phyloP scores from a whole-genome alignment of 1,284 basidiomycete genomes.

The Heterobasidion occidentale region DNA sequence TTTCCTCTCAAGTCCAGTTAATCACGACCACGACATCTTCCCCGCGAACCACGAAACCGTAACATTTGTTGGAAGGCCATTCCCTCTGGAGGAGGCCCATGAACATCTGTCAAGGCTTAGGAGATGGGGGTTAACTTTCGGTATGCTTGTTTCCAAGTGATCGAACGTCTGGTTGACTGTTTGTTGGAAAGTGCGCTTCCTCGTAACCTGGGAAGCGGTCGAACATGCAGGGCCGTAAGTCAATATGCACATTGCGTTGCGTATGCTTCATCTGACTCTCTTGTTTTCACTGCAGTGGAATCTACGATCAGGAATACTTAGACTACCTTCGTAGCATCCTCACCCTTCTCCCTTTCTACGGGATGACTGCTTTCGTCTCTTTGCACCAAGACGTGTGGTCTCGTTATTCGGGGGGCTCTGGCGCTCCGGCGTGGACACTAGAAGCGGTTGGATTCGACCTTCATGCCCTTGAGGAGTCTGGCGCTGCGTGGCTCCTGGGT shows the following conservation, averaged over 20 bases:
- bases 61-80: slow-evolving; percentile 79
- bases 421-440: slow-evolving; percentile 89
- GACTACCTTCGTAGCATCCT: slow-evolving; percentile 72
- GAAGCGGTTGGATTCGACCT: slow-evolving; percentile 77
- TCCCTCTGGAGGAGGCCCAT: slow-evolving; percentile 76
- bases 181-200: slow-evolving; percentile 59
- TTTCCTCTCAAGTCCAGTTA: slow-evolving; percentile 39
- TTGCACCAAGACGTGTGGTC: slow-evolving; percentile 96
- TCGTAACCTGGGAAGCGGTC: slow-evolving; percentile 95
- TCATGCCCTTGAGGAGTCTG: slow-evolving; percentile 65
- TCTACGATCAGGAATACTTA: slow-evolving; percentile 82
- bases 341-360: slow-evolving; percentile 72
- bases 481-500: slow-evolving; percentile 79
- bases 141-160: slow-evolving; percentile 33
- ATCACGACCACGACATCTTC: slow-evolving; percentile 56
- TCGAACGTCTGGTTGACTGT: background rate
- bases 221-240: slow-evolving; percentile 85
- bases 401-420: slow-evolving; percentile 87
- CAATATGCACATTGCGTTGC: background rate
- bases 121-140: slow-evolving; percentile 82
- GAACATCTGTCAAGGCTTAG: slow-evolving; percentile 75
- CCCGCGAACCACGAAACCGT: slow-evolving; percentile 53
- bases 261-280: background rate
- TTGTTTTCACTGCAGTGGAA: slow-evolving; percentile 43
- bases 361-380: slow-evolving; percentile 76